Evolutionary conservation across 805 yeast species (phyloP).

Genomic region (Barnettozyma vustinii): DNA sequence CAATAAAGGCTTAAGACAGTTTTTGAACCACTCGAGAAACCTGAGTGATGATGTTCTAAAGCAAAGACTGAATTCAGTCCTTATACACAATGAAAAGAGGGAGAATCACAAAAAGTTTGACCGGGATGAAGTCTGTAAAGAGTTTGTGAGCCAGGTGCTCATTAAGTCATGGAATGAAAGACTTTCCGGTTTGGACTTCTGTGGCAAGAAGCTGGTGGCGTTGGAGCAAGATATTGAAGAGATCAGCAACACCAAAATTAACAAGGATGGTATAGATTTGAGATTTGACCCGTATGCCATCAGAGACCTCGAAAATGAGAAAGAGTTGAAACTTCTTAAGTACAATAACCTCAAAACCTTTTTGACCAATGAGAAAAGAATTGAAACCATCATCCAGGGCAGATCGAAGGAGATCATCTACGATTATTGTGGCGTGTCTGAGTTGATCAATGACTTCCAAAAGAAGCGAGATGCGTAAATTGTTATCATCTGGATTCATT

Average conservation of each 20-base stretch:
- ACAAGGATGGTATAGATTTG: slow-evolving; percentile 21
- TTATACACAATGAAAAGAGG: slow-evolving; percentile 22
- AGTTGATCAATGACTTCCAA: slow-evolving; percentile 5
- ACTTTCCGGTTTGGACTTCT: slow-evolving; percentile 34
- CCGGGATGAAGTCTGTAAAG: slow-evolving; percentile 28
- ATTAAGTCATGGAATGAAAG: slow-evolving; percentile 45
- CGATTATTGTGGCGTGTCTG: slow-evolving; percentile 31
- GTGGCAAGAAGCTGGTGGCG: slow-evolving; percentile 31
- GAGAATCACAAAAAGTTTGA: slow-evolving; percentile 1
- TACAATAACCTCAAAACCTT: slow-evolving; percentile 29
- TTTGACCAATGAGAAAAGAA: slow-evolving; percentile 34
- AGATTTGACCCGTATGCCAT: slow-evolving; percentile 49
- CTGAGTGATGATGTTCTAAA: slow-evolving; percentile 42
- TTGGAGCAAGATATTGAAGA: slow-evolving; percentile 26
- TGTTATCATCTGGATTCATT: not conserved
- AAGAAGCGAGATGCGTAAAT: not conserved
- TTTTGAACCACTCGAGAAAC: slow-evolving; percentile 32
- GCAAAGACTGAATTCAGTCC: slow-evolving; percentile 36
- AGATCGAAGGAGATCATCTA: slow-evolving; percentile 30
- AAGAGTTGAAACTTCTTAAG: slow-evolving; percentile 25
- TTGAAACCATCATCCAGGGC: slow-evolving; percentile 37
- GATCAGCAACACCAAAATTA: slow-evolving; percentile 17
- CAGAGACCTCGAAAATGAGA: slow-evolving; percentile 30
- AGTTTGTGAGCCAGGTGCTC: slow-evolving; percentile 32
- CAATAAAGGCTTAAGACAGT: slow-evolving; percentile 31